phyloP scores from a whole-genome alignment of 2,329 filamentous ascomycete species.

The Penicillium sp. region DNA sequence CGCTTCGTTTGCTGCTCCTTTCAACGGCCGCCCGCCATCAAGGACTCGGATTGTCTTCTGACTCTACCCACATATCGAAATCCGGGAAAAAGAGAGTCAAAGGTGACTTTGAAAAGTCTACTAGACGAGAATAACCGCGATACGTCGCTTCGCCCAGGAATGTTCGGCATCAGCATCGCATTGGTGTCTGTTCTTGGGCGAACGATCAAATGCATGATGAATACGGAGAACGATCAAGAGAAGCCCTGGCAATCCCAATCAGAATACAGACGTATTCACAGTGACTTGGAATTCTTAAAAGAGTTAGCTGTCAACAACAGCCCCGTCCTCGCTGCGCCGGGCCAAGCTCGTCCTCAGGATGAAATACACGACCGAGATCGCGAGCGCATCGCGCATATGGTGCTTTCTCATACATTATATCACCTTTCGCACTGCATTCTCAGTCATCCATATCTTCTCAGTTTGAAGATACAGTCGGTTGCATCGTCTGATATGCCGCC shows the following conservation, averaged over 20 bases:
- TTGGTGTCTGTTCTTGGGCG: slow-evolving; percentile 28
- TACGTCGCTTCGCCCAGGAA: slow-evolving; percentile 16
- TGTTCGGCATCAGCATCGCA: slow-evolving; percentile 29
- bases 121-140: slow-evolving; percentile 16
- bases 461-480: slow-evolving; percentile 22
- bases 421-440: slow-evolving; percentile 34
- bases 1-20: slow-evolving; percentile 46
- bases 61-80: slow-evolving; percentile 35
- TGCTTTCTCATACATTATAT: slow-evolving; percentile 32
- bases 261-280: slow-evolving; percentile 21
- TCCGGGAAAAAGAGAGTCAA: slow-evolving; percentile 4
- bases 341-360: slow-evolving; percentile 10
- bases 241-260: slow-evolving; percentile 26
- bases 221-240: slow-evolving; percentile 9
- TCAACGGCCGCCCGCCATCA: slow-evolving; percentile 42
- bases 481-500: slow-evolving; percentile 15
- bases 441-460: slow-evolving; percentile 32
- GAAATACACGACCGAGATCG: slow-evolving; percentile 21
- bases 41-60: slow-evolving; percentile 42
- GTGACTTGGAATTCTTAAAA: slow-evolving; percentile 26
- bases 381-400: slow-evolving; percentile 29
- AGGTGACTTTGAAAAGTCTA: slow-evolving; percentile 19
- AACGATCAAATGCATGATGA: slow-evolving; percentile 32
- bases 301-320: slow-evolving; percentile 24
- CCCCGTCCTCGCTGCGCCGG: slow-evolving; percentile 17